Percentiles rank a stretch among this genome's conserved stretches.
These are phyloP conservation scores for Apiotrichum siamense DNA, from an alignment of 1,284 basidiomycete genomes.

Conservation along the genomic window DNA sequence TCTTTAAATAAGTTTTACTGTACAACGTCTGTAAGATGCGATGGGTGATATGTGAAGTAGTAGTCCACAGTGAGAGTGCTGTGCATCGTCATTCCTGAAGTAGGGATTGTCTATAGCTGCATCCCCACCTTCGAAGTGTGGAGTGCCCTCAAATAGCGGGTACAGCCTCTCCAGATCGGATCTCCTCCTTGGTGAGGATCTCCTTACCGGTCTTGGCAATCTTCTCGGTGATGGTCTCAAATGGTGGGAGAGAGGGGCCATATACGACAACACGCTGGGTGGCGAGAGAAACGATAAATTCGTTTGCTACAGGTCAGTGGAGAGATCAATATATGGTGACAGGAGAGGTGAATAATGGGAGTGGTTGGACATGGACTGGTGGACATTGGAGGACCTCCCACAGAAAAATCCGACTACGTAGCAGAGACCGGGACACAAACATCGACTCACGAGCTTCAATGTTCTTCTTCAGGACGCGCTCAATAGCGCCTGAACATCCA, in stretches of 20 bases:
- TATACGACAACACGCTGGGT: slow-evolving; percentile 43
- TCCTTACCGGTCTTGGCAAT: slow-evolving; percentile 47
- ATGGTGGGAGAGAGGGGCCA: slow-evolving; percentile 39
- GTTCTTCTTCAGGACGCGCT: slow-evolving; percentile 45
- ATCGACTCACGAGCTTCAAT: slow-evolving; percentile 42
- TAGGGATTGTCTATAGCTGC: too few species aligned
- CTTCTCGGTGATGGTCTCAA: slow-evolving; percentile 41
- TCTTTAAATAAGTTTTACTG: too few species aligned
- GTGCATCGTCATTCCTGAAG: too few species aligned
- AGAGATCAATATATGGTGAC: background rate
- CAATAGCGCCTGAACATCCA: slow-evolving; percentile 46
- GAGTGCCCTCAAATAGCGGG: slow-evolving; percentile 2
- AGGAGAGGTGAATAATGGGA: too few species aligned
- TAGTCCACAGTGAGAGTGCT: too few species aligned
- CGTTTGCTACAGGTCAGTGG: slow-evolving; percentile 29
- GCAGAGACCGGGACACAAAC: too few species aligned
- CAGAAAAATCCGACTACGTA: too few species aligned
- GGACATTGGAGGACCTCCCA: too few species aligned
- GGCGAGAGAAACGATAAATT: slow-evolving; percentile 38
- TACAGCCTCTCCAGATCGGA: slow-evolving; percentile 8
- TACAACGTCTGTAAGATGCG: too few species aligned
- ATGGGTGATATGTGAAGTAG: too few species aligned
- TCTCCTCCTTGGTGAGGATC: slow-evolving; percentile 29
- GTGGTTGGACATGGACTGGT: too few species aligned
- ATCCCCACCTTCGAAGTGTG: background rate